Evolutionary conservation across 1,139 yeast species (phyloP).

Genomic region (Geotrichum aggregatum): DNA sequence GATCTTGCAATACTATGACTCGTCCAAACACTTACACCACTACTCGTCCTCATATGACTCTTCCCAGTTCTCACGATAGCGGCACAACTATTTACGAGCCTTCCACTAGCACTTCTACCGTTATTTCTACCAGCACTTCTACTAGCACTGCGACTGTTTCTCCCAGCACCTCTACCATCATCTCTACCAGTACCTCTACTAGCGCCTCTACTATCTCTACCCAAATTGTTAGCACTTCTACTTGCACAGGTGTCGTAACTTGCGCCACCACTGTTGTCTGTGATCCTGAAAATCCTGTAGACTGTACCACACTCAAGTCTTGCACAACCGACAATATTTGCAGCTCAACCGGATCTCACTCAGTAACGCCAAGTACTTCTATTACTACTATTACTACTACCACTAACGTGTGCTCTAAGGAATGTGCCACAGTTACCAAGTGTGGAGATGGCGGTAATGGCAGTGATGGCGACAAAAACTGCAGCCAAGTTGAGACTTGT

Average conservation of each 20-base stretch:
- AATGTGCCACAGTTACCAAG: too few species aligned
- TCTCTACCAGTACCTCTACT: not conserved
- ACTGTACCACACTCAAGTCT: not conserved
- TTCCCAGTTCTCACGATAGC: not conserved
- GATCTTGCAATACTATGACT: not conserved
- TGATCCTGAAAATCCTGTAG: not conserved
- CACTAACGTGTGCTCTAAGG: not conserved
- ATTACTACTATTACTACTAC: not conserved
- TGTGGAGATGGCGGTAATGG: too few species aligned
- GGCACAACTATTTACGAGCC: slow-evolving; percentile 25
- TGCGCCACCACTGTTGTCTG: not conserved
- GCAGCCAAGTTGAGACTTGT: too few species aligned
- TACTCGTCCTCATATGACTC: not conserved
- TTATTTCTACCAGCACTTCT: slow-evolving; percentile 29
- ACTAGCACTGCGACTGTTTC: too few species aligned
- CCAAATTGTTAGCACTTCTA: not conserved
- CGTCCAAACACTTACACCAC: not conserved
- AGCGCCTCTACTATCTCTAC: not conserved
- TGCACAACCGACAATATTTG: slow-evolving; percentile 1
- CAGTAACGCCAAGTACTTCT: not conserved
- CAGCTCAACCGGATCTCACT: not conserved
- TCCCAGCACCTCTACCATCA: slow-evolving; percentile 20
- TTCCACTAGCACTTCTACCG: slow-evolving; percentile 27
- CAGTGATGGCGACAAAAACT: too few species aligned
- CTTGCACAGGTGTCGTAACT: not conserved